A percentile compares a stretch with the other conserved stretches of the same genome.
Conservation (phyloP, 1,284 basidiomycete genomes). For the Sanghuangporus baumii region DNA sequence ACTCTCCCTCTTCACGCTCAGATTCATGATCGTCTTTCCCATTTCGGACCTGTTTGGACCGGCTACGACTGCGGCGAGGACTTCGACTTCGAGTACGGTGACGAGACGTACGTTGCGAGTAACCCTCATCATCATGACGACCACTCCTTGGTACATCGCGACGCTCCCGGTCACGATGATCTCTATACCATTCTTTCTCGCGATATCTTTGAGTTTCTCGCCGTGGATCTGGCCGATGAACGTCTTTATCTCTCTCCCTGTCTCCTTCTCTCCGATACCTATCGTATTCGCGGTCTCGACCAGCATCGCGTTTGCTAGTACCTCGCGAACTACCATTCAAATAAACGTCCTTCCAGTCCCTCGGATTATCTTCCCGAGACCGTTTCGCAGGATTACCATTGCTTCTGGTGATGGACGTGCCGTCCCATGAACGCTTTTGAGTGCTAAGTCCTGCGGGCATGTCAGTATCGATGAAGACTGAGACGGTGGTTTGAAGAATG, state of each 20-base stretch:
- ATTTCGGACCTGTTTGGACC: conserved; percentile 9
- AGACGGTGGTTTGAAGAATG: conserved; percentile 63
- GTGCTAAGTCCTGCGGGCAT: conserved; percentile 63
- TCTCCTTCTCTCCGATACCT: conserved; percentile 12
- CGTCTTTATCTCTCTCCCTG: conserved; percentile 19
- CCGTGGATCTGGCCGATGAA: conserved; percentile 4
- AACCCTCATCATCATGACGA: conserved; percentile 26
- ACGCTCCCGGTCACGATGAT: conserved; percentile 8
- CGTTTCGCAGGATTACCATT: conserved; percentile 11
- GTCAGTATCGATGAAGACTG: conserved; percentile 64
- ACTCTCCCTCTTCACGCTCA: conserved; percentile 77
- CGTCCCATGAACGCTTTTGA: conserved; percentile 66
- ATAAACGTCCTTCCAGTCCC: conserved; percentile 75
- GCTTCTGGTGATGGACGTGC: conserved; percentile 29
- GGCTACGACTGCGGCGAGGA: conserved; percentile 11
- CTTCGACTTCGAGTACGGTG: conserved; percentile 15
- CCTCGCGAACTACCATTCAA: conserved; percentile 36
- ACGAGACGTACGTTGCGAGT: conserved; percentile 15
- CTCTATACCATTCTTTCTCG: conserved; percentile 12
- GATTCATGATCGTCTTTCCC: conserved; percentile 36
- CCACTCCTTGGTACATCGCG: conserved; percentile 15
- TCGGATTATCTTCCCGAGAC: conserved; percentile 36
- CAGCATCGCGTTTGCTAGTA: conserved; percentile 28
- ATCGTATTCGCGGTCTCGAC: conserved; percentile 25
- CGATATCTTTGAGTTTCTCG: neutral